Percentiles rank a stretch among this genome's conserved stretches.
These are phyloP conservation scores for Juglanconis juglandina DNA, from an alignment of 2,329 filamentous ascomycete species.

Conservation along the genomic window DNA sequence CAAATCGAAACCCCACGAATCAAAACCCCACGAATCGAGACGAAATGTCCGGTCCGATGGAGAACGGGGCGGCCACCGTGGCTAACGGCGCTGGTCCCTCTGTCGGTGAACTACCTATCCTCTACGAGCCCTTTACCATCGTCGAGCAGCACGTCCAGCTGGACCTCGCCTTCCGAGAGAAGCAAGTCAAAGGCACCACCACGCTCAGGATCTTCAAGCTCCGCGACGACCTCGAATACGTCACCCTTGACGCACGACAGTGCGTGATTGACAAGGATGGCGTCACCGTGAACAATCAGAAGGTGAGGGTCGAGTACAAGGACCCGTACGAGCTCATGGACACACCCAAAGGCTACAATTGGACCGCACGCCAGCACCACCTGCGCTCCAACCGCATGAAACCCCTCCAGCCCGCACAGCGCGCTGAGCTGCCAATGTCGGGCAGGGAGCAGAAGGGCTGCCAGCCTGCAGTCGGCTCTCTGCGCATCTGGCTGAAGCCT, in stretches of 20 bases:
- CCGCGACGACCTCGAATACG: constrained; percentile 51
- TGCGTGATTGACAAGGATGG: constrained; percentile 54
- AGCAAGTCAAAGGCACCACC: constrained; percentile 71
- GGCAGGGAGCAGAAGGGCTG: constrained; percentile 54
- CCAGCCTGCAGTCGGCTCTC: constrained; percentile 52
- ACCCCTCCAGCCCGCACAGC: constrained; percentile 49
- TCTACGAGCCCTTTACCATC: constrained; percentile 46
- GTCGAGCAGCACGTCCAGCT: constrained; percentile 84
- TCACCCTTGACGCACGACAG: constrained; percentile 61
- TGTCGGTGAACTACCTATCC: constrained; percentile 13
- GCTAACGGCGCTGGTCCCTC: constrained; percentile 6
- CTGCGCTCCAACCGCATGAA: constrained; percentile 66
- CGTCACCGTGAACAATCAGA: constrained; percentile 49
- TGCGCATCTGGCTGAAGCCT: constrained; percentile 39
- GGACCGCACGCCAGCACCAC: constrained; percentile 71
- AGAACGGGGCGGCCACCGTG: constrained; percentile 16
- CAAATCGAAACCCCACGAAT: too few relatives aligned
- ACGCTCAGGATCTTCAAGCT: constrained; percentile 73
- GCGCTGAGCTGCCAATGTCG: constrained; percentile 52
- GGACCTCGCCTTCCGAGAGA: constrained; percentile 79
- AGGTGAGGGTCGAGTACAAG: constrained; percentile 43
- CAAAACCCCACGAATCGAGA: background rate
- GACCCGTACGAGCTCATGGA: constrained; percentile 68
- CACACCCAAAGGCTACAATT: constrained; percentile 57
- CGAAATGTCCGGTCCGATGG: constrained; percentile 27